phyloP scores from a whole-genome alignment of 495 filamentous ascomycete genomes.

The Xylaria curta region DNA sequence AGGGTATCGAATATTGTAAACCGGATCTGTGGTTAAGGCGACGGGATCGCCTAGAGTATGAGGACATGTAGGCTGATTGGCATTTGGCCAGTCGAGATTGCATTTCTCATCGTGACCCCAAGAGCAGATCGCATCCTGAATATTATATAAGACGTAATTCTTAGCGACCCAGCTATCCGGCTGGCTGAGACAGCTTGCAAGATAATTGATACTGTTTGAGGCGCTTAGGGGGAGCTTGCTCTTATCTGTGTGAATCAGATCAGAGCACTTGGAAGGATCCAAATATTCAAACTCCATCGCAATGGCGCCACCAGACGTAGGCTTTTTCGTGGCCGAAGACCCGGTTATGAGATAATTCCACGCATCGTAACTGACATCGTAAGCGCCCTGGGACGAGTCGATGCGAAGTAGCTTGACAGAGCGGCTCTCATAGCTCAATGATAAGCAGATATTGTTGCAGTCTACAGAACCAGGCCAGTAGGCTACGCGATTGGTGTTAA shows the following conservation, averaged over 20 bases:
- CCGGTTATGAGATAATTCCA: slow-evolving; percentile 58
- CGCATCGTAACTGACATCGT: slow-evolving; percentile 58
- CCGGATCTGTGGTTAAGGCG: slow-evolving; percentile 42
- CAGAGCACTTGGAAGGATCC: slow-evolving; percentile 44
- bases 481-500: slow-evolving; percentile 55
- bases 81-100: slow-evolving; percentile 51
- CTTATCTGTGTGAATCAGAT: slow-evolving; percentile 49
- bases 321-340: slow-evolving; percentile 50
- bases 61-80: slow-evolving; percentile 52
- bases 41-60: slow-evolving; percentile 46
- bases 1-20: slow-evolving; percentile 57
- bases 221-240: slow-evolving; percentile 55
- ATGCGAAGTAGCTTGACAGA: slow-evolving; percentile 52
- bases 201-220: slow-evolving; percentile 57
- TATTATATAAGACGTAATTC: slow-evolving; percentile 45
- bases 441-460: slow-evolving; percentile 56
- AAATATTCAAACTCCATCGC: slow-evolving; percentile 51
- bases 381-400: slow-evolving; percentile 54
- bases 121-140: slow-evolving; percentile 40
- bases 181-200: slow-evolving; percentile 50
- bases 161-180: slow-evolving; percentile 38
- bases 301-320: slow-evolving; percentile 49
- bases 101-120: slow-evolving; percentile 51
- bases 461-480: slow-evolving; percentile 57
- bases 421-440: slow-evolving; percentile 49